A percentile compares a stretch with the other conserved stretches of the same genome.
phyloP scores from a whole-genome alignment of 129 eudicot species.

The Artemisia annua region DNA sequence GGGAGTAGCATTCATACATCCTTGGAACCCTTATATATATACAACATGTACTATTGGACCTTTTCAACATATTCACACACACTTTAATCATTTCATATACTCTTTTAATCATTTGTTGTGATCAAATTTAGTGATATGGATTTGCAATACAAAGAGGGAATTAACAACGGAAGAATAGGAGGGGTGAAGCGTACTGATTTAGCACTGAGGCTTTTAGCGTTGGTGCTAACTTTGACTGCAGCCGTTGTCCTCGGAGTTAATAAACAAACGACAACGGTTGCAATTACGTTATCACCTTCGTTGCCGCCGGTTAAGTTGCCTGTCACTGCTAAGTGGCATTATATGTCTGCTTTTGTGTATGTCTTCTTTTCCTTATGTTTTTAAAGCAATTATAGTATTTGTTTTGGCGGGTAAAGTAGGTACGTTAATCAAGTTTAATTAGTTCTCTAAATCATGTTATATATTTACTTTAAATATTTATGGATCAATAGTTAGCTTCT shows the following conservation, averaged over 20 bases:
- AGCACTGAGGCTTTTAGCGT: constrained; percentile 48
- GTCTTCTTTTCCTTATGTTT: constrained; percentile 14
- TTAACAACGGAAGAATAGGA: constrained; percentile 20
- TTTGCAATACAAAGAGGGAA: constrained; percentile 23
- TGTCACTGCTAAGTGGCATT: constrained; percentile 60
- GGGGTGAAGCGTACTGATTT: constrained; percentile 35
- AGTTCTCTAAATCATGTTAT: too few species aligned
- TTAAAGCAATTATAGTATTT: background rate
- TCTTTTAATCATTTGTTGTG: background rate
- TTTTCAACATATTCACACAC: background rate
- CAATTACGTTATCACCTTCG: constrained; percentile 37
- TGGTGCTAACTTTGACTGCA: constrained; percentile 50
- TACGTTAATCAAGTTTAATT: too few species aligned
- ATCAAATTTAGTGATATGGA: constrained; percentile 8
- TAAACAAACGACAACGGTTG: constrained; percentile 45
- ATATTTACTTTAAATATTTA: too few species aligned
- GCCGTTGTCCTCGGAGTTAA: constrained; percentile 59
- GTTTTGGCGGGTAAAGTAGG: background rate
- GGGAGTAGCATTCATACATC: background rate
- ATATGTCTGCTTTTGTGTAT: constrained; percentile 79
- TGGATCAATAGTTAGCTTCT: too few species aligned
- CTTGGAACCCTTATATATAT: constrained; percentile 4
- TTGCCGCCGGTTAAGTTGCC: constrained; percentile 65
- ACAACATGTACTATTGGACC: background rate
- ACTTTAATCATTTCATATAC: background rate